Base-by-base conservation (phyloP, 345 rosid species). In the Sonneratia alba region DNA sequence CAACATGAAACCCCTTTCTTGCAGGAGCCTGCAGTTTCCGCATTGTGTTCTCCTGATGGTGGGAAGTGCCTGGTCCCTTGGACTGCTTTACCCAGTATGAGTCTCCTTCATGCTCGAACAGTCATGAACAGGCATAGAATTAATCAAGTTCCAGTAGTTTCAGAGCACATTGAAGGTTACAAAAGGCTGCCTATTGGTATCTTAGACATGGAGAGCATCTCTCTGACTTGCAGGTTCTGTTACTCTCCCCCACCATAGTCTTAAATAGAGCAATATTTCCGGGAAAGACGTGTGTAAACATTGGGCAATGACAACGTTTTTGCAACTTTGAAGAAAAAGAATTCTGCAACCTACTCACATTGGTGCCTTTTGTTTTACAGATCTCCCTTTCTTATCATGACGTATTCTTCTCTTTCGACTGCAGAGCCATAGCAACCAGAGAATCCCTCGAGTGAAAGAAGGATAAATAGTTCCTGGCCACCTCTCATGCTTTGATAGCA, bases 131-230 rank as follows among this genome's bases (percentile, higher is more conserved):
- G 68, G 73, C 77, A 77, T 70, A 83, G 86, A 61, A 15, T 87
- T 45, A 83, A 78, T 74, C 89, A 88, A 49, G 87, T 85, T 75
- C 91, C 97, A 56, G 94, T 93, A 63, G 84, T 91, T 80, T 83
- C 85, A 19, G 89, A 88, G 56, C 74, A 78, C 59, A 76, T 70
- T 61, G 72, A 84, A 76, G 84, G 76, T 71, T 73, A 56, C 61
- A 80, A 73, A 72, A 83, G 84, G 70, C 81, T 73, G 67, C 85
- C 88, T 70, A 89, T 93, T 79, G 98, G 98, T 62, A 81, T 91
- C 82, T 72, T 93, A 62, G 98, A 93, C 81, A 84, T 75, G 79
- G 92, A 91, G 76, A 85, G 94, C 74, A 89, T 93, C 82, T 78
- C 75, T 66, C 66, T 93, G 64, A 84, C 91, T 66, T 85, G 78